Conservation (phyloP, 345 rosid genomes). For the Sonneratia alba region DNA sequence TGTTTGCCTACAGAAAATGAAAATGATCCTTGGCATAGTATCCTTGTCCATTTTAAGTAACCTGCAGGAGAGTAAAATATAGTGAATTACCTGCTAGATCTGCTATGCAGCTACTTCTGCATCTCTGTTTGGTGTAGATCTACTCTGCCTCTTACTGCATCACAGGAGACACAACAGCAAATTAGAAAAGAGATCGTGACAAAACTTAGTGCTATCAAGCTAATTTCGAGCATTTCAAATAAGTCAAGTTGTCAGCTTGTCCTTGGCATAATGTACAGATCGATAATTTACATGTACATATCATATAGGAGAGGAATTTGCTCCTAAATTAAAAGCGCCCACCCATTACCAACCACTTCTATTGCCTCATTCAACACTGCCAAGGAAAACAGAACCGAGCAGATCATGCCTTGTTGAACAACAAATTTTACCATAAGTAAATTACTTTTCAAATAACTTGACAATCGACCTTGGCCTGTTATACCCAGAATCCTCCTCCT, state of each 20-base stretch:
- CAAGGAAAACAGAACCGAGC: not conserved
- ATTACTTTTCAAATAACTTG: conserved; percentile 35
- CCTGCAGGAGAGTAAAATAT: not conserved
- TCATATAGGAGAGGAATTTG: not conserved
- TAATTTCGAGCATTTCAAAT: not conserved
- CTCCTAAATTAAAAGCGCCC: not conserved
- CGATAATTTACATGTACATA: not conserved
- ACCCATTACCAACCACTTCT: not conserved
- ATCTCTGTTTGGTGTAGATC: not conserved
- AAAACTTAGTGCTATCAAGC: not conserved
- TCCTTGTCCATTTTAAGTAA: not conserved
- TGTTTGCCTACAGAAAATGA: not conserved
- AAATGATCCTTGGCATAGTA: not conserved
- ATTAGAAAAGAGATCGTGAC: not conserved
- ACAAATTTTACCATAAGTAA: not conserved
- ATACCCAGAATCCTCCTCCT: conserved; percentile 34
- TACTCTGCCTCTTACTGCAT: not conserved
- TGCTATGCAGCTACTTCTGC: not conserved
- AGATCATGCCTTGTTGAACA: not conserved
- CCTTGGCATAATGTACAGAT: not conserved
- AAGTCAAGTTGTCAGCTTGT: not conserved
- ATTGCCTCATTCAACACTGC: not conserved
- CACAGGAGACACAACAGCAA: not conserved
- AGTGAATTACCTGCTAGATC: not conserved
- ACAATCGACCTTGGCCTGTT: conserved; percentile 57